Conservation (phyloP, 331 rosid genomes). For the Pyracantha coccinea region DNA sequence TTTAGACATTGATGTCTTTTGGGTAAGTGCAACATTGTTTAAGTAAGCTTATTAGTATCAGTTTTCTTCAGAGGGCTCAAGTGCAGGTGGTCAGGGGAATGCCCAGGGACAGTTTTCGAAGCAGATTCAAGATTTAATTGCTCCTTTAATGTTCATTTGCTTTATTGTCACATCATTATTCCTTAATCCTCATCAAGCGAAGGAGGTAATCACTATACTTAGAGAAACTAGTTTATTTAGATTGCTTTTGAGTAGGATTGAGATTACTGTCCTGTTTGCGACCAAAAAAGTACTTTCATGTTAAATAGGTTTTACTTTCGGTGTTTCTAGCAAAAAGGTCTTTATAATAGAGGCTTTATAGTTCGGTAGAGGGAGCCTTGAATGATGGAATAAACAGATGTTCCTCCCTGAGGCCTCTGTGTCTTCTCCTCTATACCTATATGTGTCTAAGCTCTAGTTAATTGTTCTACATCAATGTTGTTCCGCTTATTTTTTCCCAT, state of each 20-base stretch:
- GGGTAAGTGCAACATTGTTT: neutral
- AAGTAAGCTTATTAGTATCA: neutral
- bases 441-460: neutral
- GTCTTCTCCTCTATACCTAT: neutral
- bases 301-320: neutral
- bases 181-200: conserved; percentile 39
- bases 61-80: conserved; percentile 43
- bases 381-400: neutral
- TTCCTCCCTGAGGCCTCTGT: neutral
- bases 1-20: neutral
- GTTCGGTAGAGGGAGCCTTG: neutral
- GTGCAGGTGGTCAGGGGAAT: conserved; percentile 43
- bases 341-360: neutral
- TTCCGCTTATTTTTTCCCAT: neutral
- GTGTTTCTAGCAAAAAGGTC: neutral
- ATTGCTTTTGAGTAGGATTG: neutral
- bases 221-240: neutral
- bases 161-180: conserved; percentile 40
- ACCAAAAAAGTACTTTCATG: neutral
- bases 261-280: neutral
- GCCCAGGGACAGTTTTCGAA: conserved; percentile 39
- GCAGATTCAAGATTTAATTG: conserved; percentile 35
- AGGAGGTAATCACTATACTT: conserved; percentile 45
- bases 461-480: neutral
- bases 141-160: conserved; percentile 43